Base-by-base conservation (phyloP, 139 green algal species). In the Chlorella sp. region DNA sequence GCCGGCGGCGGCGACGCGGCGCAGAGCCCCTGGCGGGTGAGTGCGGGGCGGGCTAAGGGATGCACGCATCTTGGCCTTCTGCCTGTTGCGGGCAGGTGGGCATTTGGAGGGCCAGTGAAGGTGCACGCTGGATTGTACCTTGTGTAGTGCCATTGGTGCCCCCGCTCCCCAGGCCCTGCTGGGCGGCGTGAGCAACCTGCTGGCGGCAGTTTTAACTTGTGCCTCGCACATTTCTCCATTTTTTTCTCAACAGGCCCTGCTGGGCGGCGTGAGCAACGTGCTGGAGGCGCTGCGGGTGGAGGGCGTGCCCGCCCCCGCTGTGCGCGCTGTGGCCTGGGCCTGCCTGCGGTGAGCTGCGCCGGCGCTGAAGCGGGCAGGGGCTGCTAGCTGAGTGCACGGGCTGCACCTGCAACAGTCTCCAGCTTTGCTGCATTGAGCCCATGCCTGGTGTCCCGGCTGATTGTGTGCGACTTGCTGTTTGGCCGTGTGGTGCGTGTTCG, bases 241-340 rank as follows among this genome's bases (percentile, higher is more conserved):
- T n/a, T n/a, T n/a, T n/a, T n/a, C n/a, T n/a, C n/a, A n/a, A n/a
- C 82, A 90, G 89, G 83, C 73, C 3, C 78, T 93, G 85, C 76
- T 93, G 72, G 89, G 89, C 30, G 85, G 87, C 56, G 48, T 92
- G 62, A 83, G 38, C 84, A 92, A 92, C 44, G 85, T 94, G 75
- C 69, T 93, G 70, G 87, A 89, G 51, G 79, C 65, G 36, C 72
- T 93, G 75, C 75, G 85, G 43, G 81, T 76, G 11, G 85, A 93
- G 70, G 89, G 89, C 0, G 84, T 87, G 54, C 90, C 91, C 1
- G 75, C 88, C 2, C 84, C 87, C 13, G 87, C 88, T 1, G 76
- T 88, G 54, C 80, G 84, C 6, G 90, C 87, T 34, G 85, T 94
- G 34, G 70, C 91, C 48, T 74, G 76, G 64, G 88, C 84, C 62